Conservation (phyloP, 345 rosid species). For the Lumnitzera littorea region DNA sequence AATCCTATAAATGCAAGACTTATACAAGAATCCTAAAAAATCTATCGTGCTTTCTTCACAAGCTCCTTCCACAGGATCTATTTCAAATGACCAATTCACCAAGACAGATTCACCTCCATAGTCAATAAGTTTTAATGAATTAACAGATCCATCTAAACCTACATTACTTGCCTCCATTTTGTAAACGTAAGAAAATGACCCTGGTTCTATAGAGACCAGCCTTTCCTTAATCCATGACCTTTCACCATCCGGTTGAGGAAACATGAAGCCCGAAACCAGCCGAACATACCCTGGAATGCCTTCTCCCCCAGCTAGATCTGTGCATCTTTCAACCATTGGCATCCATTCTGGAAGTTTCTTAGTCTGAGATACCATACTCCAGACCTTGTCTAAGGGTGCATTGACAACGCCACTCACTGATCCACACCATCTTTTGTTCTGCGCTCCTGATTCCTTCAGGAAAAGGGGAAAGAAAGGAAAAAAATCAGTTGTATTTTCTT, state of each 20-base stretch:
- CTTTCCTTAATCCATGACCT: constrained; percentile 59
- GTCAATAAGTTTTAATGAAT: constrained; percentile 29
- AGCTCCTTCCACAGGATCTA: constrained; percentile 33
- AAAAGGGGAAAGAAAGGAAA: neutral
- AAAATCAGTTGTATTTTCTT: too few species aligned
- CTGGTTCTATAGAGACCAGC: constrained; percentile 35
- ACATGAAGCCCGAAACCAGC: constrained; percentile 51
- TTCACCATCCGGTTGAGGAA: constrained; percentile 43
- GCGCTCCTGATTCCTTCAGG: constrained; percentile 20
- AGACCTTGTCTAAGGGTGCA: constrained; percentile 34
- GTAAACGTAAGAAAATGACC: constrained; percentile 27
- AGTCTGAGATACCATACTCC: constrained; percentile 39
- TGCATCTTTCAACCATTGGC: constrained; percentile 52
- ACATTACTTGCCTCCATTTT: constrained; percentile 47
- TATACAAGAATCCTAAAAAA: constrained; percentile 42
- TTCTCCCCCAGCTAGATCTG: constrained; percentile 32
- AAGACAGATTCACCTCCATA: constrained; percentile 33
- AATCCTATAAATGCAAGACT: constrained; percentile 42
- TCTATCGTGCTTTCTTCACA: constrained; percentile 32
- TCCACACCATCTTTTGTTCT: constrained; percentile 33
- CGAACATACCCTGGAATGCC: constrained; percentile 39
- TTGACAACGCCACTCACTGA: constrained; percentile 37
- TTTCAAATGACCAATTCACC: constrained; percentile 40
- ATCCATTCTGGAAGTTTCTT: constrained; percentile 42
- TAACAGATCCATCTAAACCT: constrained; percentile 43